Evolutionary conservation across 352 stramenopile species (phyloP), one percentile per base, ranked within the genome.

Genomic region (Phytophthora litchii): DNA sequence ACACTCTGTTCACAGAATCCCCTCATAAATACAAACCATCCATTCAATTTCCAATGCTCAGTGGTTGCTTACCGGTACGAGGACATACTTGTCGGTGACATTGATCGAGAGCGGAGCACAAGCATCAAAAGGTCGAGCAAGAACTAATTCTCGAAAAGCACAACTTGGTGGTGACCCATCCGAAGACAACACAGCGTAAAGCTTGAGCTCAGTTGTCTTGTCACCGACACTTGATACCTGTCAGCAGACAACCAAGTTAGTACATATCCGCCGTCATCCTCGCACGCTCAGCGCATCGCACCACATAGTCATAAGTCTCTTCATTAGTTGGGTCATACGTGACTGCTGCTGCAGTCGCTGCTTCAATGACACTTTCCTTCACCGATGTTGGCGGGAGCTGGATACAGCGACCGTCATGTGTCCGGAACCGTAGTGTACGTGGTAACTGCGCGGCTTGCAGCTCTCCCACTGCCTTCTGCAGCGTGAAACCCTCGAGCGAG

Each of bases 151-250:
- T 6, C 67, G 77, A 40, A 88, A 86, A 1, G 52, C 48, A 46
- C 83, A 93, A 55, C 70, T 82, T 5, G 80, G 80, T 14, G 76
- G 71, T 13, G 63, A 74, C 0, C 78, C 78, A 47, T 86, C 79
- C 3, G 67, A 74, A 19, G 81, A 91, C 12, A 85, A 45, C n/a
- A 89, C 67, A 14, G 69, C 79, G 35, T 76, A 90, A 29, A 88
- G 72, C 38, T 62, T 73, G 17, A 71, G 31, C 55, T 89, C 78
- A 7, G 54, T 72, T 14, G 60, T 45, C 40, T 78, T 78, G 3
- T 74, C 68, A 8, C 76, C 74, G 0, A 80, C 40, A 37, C 71
- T 87, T 16, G 82, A 56, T 9, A 91, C 45, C 70, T 87, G 53
- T 6, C 10, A 16, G 35, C 20, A 52, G 6, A 54, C 17, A 38